phyloP scores from a whole-genome alignment of 75 land plant genomes.

The Chamaecyparis obtusa region DNA sequence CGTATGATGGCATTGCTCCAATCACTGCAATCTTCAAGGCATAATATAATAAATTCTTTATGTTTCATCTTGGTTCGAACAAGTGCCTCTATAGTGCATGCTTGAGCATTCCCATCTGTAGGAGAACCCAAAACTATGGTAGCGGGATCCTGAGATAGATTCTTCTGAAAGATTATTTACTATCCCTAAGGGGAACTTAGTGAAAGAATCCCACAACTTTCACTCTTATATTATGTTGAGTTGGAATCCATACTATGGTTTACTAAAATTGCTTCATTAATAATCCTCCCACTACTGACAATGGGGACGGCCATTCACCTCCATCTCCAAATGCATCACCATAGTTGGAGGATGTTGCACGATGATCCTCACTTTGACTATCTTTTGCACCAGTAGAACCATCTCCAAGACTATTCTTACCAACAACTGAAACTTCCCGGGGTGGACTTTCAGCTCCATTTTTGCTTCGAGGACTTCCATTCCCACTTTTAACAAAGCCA shows the following conservation, averaged over 20 bases:
- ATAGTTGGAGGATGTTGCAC: conserved; percentile 27
- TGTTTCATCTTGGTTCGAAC: conserved; percentile 95
- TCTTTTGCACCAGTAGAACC: conserved; percentile 29
- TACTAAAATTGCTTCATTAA: too few relatives aligned
- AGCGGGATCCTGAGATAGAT: too few relatives aligned
- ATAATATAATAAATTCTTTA: conserved; percentile 90
- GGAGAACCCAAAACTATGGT: too few relatives aligned
- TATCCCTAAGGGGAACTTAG: too few relatives aligned
- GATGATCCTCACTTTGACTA: conserved; percentile 36
- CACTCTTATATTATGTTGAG: too few relatives aligned
- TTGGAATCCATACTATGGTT: too few relatives aligned
- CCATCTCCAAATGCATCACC: conserved; percentile 54
- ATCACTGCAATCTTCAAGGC: conserved; percentile 97
- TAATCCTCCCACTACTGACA: too few relatives aligned
- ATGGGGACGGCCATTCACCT: conserved; percentile 47
- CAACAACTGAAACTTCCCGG: conserved; percentile 31
- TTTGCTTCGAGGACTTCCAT: conserved; percentile 38
- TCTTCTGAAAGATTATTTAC: too few relatives aligned
- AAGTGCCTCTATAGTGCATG: conserved; percentile 89
- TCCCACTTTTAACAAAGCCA: conserved; percentile 40
- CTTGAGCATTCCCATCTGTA: too few relatives aligned
- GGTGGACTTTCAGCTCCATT: conserved; percentile 37
- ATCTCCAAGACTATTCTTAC: conserved; percentile 31
- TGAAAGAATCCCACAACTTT: too few relatives aligned
- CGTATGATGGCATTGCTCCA: conserved; percentile 98